Evolutionary conservation across 2,329 filamentous ascomycete species (phyloP).

Genomic region (Calonectria naviculata): DNA sequence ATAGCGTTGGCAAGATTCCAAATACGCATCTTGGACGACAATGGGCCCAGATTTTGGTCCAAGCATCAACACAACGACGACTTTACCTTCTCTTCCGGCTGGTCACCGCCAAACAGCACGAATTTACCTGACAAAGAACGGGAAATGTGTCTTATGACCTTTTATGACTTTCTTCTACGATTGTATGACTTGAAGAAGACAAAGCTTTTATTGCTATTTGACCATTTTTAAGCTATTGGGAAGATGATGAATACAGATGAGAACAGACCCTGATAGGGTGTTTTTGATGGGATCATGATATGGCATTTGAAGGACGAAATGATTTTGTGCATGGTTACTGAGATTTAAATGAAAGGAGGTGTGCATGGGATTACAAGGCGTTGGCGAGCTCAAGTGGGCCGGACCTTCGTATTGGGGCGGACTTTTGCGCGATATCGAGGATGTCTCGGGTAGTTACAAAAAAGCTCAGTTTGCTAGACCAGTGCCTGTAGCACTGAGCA

Average conservation of each 20-base stretch:
- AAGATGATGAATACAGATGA: slow-evolving; percentile 37
- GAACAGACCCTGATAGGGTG: slow-evolving; percentile 36
- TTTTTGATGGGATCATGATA: slow-evolving; percentile 44
- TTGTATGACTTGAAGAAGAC: slow-evolving; percentile 56
- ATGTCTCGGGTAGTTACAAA: slow-evolving; percentile 40
- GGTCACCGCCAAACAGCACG: slow-evolving; percentile 47
- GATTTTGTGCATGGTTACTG: slow-evolving; percentile 40
- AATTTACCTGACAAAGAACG: slow-evolving; percentile 43
- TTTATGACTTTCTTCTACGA: slow-evolving; percentile 53
- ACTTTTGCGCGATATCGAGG: slow-evolving; percentile 35
- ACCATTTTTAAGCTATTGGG: slow-evolving; percentile 36
- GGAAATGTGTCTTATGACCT: slow-evolving; percentile 48
- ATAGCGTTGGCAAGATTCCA: slow-evolving; percentile 56
- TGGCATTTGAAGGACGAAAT: slow-evolving; percentile 40
- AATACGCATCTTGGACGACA: slow-evolving; percentile 45
- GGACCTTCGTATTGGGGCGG: slow-evolving; percentile 40
- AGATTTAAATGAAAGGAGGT: slow-evolving; percentile 37
- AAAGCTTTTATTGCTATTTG: slow-evolving; percentile 42
- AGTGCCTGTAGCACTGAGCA: slow-evolving; percentile 37
- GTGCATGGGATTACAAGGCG: slow-evolving; percentile 41
- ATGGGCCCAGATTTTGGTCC: slow-evolving; percentile 38
- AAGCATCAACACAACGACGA: slow-evolving; percentile 37
- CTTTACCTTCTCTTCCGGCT: slow-evolving; percentile 46
- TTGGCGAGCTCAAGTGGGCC: slow-evolving; percentile 45
- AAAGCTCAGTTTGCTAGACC: slow-evolving; percentile 36